A percentile compares a stretch with the other conserved stretches of the same genome.
Evolutionary conservation across 2,329 filamentous ascomycete genomes (phyloP).

Genomic region (Davidsoniella eucalypti): DNA sequence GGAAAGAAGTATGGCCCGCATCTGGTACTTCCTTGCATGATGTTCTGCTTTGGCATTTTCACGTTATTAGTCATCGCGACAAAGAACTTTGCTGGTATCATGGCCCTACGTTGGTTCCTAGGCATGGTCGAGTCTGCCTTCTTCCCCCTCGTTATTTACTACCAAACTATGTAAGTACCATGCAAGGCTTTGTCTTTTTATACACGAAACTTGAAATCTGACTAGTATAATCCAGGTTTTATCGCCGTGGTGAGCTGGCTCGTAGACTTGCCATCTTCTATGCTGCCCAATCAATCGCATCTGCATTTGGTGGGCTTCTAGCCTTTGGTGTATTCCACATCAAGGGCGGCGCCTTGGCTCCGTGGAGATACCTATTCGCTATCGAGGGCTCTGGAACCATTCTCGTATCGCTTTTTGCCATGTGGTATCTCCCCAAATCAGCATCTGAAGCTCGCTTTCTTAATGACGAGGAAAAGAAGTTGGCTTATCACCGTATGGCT

Average conservation of each 20-base stretch:
- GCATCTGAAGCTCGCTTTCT: conserved; percentile 50
- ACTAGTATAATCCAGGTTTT: conserved; percentile 29
- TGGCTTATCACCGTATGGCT: conserved; percentile 59
- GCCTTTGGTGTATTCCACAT: conserved; percentile 34
- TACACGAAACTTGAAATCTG: conserved; percentile 10
- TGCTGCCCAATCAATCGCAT: conserved; percentile 57
- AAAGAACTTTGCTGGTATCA: conserved; percentile 30
- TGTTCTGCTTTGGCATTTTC: conserved; percentile 54
- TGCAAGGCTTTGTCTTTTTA: not conserved
- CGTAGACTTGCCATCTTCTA: conserved; percentile 49
- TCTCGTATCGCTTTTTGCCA: conserved; percentile 45
- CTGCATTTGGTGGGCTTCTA: conserved; percentile 32
- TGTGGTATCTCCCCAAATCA: conserved; percentile 50
- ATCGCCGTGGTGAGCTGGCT: conserved; percentile 29
- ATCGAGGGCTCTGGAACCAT: conserved; percentile 42
- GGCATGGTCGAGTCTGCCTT: conserved; percentile 41
- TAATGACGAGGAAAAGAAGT: conserved; percentile 44
- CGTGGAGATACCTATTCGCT: conserved; percentile 36
- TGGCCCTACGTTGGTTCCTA: conserved; percentile 32
- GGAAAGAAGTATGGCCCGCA: conserved; percentile 56
- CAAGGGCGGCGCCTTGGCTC: conserved; percentile 20
- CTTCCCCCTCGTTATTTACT: conserved; percentile 37
- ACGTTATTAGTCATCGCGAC: conserved; percentile 42
- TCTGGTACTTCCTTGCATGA: conserved; percentile 50
- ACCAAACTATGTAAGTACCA: conserved; percentile 21